These are phyloP conservation scores for Kodamaea sp. DNA, from an alignment of 1,139 yeast species.

Conservation along the genomic window DNA sequence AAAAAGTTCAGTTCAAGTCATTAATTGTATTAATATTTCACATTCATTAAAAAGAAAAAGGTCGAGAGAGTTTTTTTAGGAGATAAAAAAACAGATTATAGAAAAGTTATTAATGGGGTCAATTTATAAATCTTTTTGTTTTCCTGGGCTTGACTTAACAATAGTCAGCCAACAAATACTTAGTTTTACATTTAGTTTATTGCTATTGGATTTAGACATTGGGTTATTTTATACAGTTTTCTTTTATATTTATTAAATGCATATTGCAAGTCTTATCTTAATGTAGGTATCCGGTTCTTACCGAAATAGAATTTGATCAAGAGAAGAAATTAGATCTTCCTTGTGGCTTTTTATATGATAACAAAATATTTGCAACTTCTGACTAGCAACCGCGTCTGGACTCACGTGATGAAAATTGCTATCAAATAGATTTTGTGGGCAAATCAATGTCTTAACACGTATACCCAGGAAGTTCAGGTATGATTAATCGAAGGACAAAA, in stretches of 20 bases:
- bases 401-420: too few species aligned
- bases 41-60: constrained; percentile 14
- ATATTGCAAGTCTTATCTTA: constrained; percentile 5
- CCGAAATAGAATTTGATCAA: too few species aligned
- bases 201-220: constrained; percentile 42
- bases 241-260: constrained; percentile 16
- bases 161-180: constrained; percentile 17
- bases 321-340: too few species aligned
- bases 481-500: constrained; percentile 5
- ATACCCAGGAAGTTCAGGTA: too few species aligned
- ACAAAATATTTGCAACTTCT: too few species aligned
- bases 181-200: constrained; percentile 15
- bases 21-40: constrained; percentile 18
- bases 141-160: constrained; percentile 23
- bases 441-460: too few species aligned
- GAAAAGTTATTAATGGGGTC: constrained; percentile 34
- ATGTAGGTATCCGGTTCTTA: not conserved
- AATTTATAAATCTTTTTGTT: constrained; percentile 27
- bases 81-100: constrained; percentile 17
- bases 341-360: too few species aligned
- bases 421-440: too few species aligned
- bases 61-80: constrained; percentile 11
- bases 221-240: constrained; percentile 31
- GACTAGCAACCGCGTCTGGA: too few species aligned
- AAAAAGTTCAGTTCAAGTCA: constrained; percentile 10